These are phyloP conservation scores for Talaromyces albobiverticillius DNA, from an alignment of 2,329 filamentous ascomycete genomes.

Conservation along the genomic window DNA sequence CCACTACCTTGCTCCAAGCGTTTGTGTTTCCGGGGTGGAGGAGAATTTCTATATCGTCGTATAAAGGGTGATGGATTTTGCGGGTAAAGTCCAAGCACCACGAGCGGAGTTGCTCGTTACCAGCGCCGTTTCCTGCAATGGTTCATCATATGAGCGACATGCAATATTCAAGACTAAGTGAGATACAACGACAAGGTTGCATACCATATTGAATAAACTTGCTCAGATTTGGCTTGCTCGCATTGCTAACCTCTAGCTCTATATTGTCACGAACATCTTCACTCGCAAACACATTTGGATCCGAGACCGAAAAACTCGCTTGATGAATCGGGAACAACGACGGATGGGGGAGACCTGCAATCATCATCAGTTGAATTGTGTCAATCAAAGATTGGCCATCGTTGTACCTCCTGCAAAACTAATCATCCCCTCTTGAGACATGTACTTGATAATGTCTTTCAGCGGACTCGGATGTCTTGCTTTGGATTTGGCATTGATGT, in stretches of 20 bases:
- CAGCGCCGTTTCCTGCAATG: neutral
- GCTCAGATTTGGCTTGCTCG: neutral
- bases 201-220: neutral
- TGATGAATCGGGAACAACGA: neutral
- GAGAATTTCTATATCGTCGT: neutral
- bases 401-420: neutral
- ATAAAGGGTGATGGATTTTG: neutral
- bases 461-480: neutral
- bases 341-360: neutral
- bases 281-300: neutral
- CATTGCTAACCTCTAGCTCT: neutral
- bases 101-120: neutral
- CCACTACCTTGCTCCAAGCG: neutral
- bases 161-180: neutral
- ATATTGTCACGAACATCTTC: neutral
- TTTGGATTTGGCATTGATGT: neutral
- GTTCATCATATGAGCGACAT: neutral
- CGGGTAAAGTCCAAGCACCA: neutral
- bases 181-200: neutral
- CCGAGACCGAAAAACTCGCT: neutral
- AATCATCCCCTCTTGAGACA: neutral
- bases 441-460: neutral
- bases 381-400: neutral
- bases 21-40: neutral
- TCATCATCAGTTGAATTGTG: neutral